A percentile compares a stretch with the other conserved stretches of the same genome.
Conservation (phyloP, 495 filamentous ascomycete species). For the Tuber brumale region DNA sequence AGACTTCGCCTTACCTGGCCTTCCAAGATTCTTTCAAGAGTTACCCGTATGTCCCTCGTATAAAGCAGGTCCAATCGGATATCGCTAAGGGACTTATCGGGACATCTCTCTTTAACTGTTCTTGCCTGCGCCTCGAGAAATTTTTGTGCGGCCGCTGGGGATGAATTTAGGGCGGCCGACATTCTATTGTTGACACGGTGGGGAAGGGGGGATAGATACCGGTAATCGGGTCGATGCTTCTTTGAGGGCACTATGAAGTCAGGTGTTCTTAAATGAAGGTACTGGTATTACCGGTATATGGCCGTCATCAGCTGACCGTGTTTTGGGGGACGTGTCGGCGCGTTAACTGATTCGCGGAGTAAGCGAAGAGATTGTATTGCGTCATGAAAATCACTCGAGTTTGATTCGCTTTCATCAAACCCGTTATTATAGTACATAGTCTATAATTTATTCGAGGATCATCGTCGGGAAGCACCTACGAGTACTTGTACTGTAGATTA, state of each 20-base stretch:
- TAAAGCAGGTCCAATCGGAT: conserved; percentile 17
- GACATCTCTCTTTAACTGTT: conserved; percentile 13
- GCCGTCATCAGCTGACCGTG: not conserved
- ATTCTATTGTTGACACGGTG: not conserved
- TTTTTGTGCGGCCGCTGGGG: conserved; percentile 4
- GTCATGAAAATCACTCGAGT: not conserved
- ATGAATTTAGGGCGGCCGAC: not conserved
- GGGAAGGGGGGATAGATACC: not conserved
- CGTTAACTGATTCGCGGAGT: not conserved
- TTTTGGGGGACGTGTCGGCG: not conserved
- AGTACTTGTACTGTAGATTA: no score
- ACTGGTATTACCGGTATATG: not conserved
- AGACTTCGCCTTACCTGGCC: conserved; percentile 10
- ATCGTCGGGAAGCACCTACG: no score
- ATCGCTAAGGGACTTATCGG: conserved; percentile 17
- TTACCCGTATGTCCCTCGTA: conserved; percentile 13
- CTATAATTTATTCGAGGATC: no score
- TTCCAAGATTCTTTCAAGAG: conserved; percentile 12
- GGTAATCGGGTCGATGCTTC: conserved; percentile 12
- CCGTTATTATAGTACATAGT: not conserved
- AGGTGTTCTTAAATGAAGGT: not conserved
- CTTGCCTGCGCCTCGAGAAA: conserved; percentile 20
- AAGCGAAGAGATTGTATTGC: not conserved
- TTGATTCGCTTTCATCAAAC: not conserved
- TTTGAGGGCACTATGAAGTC: not conserved